Conservation (phyloP, 768 basidiomycete species). For the Collybia mongolica region DNA sequence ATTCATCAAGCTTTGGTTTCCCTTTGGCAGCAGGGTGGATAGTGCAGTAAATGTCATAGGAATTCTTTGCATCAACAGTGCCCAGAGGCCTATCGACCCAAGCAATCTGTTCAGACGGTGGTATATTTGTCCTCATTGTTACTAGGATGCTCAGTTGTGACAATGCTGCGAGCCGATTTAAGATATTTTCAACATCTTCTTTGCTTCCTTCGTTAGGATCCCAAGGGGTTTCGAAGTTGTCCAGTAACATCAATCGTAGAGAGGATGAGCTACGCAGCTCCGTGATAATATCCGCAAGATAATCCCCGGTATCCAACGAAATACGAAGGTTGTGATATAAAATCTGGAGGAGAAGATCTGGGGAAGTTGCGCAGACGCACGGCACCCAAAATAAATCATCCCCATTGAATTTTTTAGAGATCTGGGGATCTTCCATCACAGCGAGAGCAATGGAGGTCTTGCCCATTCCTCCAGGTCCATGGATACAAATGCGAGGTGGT, state of each 20-base stretch:
- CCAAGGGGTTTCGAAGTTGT: slow-evolving; percentile 42
- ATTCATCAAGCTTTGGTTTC: slow-evolving; percentile 17
- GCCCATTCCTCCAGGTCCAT: slow-evolving; percentile 35
- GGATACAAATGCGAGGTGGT: slow-evolving; percentile 17
- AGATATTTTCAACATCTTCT: slow-evolving; percentile 21
- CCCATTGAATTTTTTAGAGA: slow-evolving; percentile 21
- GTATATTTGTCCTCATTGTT: slow-evolving; percentile 29
- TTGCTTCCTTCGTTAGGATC: slow-evolving; percentile 21
- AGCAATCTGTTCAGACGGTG: slow-evolving; percentile 23
- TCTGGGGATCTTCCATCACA: slow-evolving; percentile 21
- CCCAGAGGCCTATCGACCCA: slow-evolving; percentile 17
- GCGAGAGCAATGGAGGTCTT: slow-evolving; percentile 36
- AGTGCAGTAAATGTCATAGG: slow-evolving; percentile 17
- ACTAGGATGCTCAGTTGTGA: slow-evolving; percentile 27
- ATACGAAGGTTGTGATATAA: slow-evolving; percentile 19
- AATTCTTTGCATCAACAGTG: slow-evolving; percentile 15
- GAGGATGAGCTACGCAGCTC: slow-evolving; percentile 16
- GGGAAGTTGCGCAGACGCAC: slow-evolving; percentile 20
- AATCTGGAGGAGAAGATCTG: slow-evolving; percentile 14
- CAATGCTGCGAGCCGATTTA: not conserved
- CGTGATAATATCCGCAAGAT: slow-evolving; percentile 15
- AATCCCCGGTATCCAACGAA: slow-evolving; percentile 17
- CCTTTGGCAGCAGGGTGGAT: slow-evolving; percentile 16
- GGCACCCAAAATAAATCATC: slow-evolving; percentile 28
- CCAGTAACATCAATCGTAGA: slow-evolving; percentile 30